Evolutionary conservation across 2,329 filamentous ascomycete genomes (phyloP), one percentile per base, ranked within the genome.

Genomic region (Aspergillus proliferans): DNA sequence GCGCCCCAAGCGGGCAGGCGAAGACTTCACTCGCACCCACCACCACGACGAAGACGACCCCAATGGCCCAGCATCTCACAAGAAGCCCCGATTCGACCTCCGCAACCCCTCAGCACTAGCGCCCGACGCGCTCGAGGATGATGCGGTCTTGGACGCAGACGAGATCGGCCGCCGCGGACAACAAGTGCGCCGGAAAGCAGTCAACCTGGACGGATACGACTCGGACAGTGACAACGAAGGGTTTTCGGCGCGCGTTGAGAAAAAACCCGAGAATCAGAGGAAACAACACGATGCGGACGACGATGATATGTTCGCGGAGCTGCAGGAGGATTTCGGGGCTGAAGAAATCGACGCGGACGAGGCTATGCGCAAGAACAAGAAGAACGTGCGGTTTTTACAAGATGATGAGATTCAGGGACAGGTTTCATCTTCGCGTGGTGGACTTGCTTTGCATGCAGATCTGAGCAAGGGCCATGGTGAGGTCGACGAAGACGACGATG

Each of bases 191-290:
- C 88, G 93, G 54, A 92, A 92, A 58, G 93, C 92, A 0, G 88
- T 98, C 48, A 96, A 97, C 63, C 83, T 98, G 38, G 93, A 97
- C 63, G 93, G 93, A 45, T 98, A 97, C 72, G 92, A 97, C 59
- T 93, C 87, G 8, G 93, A 98, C 70, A 83, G 80, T 49, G 95
- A 92, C 46, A 92, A 94, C 56, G 93, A 97, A 64, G 90, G 87
- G 41, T 94, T 95, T 67, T 82, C 93, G 58, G 80, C 80, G 28
- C 81, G 87, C 46, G 86, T 87, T 5, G 82, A 84, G 50, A 78
- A 79, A 48, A 80, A 80, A 54, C 71, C 72, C 3, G 73, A 77
- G 55, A 54, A 55, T 15, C 61, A 56, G 18, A 57, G 58, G 39
- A 58, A 56, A 24, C 57, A 65, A 44, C 45, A 73, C 15, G 70